Evolutionary conservation across 75 land plant species (phyloP).

Genomic region (Chamaecyparis obtusa): DNA sequence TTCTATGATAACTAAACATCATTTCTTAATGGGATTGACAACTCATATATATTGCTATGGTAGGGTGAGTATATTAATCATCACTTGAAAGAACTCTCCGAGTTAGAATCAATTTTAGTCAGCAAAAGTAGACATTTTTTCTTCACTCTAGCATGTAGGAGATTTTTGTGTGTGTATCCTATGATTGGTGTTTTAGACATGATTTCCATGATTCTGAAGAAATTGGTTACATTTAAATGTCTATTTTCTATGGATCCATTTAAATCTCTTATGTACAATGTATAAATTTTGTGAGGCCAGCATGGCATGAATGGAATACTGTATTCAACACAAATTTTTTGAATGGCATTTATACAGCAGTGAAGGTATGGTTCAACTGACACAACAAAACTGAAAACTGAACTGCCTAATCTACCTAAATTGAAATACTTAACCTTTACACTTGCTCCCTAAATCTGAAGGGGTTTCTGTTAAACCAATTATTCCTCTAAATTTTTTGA

Average conservation of each 20-base stretch:
- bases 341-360: no score
- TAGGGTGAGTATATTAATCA: neutral
- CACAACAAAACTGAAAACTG: no score
- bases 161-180: neutral
- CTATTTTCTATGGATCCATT: neutral
- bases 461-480: neutral
- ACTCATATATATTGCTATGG: neutral
- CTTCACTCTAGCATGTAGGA: neutral
- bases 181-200: neutral
- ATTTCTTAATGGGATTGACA: neutral
- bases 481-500: neutral
- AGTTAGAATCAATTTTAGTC: neutral
- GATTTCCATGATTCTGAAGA: neutral
- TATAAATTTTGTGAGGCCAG: neutral
- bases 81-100: neutral
- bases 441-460: neutral
- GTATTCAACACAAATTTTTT: no score
- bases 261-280: neutral
- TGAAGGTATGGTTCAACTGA: no score
- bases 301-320: no score
- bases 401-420: no score
- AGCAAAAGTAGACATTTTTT: neutral
- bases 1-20: neutral
- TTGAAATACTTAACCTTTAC: no score
- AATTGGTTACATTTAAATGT: neutral